Base-by-base conservation (phyloP, 352 stramenopile species). In the Phytophthora sansomeana region DNA sequence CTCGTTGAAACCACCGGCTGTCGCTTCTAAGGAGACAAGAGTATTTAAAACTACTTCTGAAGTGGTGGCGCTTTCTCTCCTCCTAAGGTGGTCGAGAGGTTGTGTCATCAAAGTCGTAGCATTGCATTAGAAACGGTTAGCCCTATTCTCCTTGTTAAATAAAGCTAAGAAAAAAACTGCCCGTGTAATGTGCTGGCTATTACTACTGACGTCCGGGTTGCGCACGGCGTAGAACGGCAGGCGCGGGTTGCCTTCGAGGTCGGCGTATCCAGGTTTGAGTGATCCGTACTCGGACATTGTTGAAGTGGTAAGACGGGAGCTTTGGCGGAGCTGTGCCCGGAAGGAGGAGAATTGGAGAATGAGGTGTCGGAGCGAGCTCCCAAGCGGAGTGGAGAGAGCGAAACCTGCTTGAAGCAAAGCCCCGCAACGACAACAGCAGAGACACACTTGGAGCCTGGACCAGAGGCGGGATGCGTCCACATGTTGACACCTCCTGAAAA, bases 251-350 rank as follows among this genome's bases (percentile, higher is more conserved):
- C 64, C 60, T 28, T 74, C 58, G 3, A 75, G 52, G 39, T 80
- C 67, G 17, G 43, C 48, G 59, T 77, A 73, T 57, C 48, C 59
- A 52, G 55, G 60, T 30, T 70, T 76, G 21, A 70, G 53, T 4
- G 71, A 67, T 63, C 71, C 71, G 62, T 78, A 78, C 41, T 78
- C 71, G 9, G 67, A 70, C 71, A 78, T 75, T 58, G 52, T 48
- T 52, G 60, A 46, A 36, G 36, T 30, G 30, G 57, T 43, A 33
- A 14, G 21, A 24, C 21, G 21, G 21, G 21, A 24, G 3, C 21
- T 24, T 24, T 24, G 21, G 21, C 59, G 46, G 33, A 43, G 51
- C 36, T 51, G 28, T 58, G 58, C 7, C 30, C 26, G 16, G 26
- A 19, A 58, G 39, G 29, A 61, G 21, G 57, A 50, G 16, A 69